phyloP scores from a whole-genome alignment of 2,329 filamentous ascomycete genomes.

The Aureobasidium leucospermi region DNA sequence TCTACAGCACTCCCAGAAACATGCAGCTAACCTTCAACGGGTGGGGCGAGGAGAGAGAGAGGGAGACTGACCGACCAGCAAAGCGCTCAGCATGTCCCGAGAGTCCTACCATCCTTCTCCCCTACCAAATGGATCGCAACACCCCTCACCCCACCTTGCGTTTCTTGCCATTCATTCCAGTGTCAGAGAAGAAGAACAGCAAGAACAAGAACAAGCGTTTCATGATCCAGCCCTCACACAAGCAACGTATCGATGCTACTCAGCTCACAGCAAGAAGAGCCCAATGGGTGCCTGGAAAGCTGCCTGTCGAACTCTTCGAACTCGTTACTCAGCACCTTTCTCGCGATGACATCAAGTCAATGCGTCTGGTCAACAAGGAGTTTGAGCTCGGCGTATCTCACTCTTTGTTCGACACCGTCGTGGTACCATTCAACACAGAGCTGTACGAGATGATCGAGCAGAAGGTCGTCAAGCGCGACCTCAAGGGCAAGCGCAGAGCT shows the following conservation, averaged over 20 bases:
- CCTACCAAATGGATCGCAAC: background rate
- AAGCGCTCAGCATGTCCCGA: background rate
- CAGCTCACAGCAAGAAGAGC: background rate
- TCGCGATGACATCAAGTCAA: slow-evolving; percentile 50
- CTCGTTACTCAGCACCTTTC: slow-evolving; percentile 49
- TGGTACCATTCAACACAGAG: slow-evolving; percentile 58
- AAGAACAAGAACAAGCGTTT: background rate
- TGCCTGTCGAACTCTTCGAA: slow-evolving; percentile 59
- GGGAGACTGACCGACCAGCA: background rate
- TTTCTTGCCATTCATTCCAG: slow-evolving; percentile 1
- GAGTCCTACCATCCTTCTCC: background rate
- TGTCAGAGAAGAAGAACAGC: background rate
- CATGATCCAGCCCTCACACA: slow-evolving; percentile 7
- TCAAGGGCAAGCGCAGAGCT: slow-evolving; percentile 30
- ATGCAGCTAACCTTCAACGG: background rate
- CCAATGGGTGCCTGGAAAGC: slow-evolving; percentile 17
- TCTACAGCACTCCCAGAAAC: background rate
- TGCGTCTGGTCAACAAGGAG: slow-evolving; percentile 55
- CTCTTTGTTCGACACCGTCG: slow-evolving; percentile 54
- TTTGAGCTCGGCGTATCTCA: slow-evolving; percentile 52
- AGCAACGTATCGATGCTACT: slow-evolving; percentile 5
- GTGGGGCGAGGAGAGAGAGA: no score
- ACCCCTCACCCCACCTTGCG: background rate
- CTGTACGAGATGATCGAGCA: slow-evolving; percentile 50
- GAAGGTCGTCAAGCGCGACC: slow-evolving; percentile 23